Evolutionary conservation across 805 yeast species (phyloP).

Genomic region (Spathaspora hagerdaliae): DNA sequence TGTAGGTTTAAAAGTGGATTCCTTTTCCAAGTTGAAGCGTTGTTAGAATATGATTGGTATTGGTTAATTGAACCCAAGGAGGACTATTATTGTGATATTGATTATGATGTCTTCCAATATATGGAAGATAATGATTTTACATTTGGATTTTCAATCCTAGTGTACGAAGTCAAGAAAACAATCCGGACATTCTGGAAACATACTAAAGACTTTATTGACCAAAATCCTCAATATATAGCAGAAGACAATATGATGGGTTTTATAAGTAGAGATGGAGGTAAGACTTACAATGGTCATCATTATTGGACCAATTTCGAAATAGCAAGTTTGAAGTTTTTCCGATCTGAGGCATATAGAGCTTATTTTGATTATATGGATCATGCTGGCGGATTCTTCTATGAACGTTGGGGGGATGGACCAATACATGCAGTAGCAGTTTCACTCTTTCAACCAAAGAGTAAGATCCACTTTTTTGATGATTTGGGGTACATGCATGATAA

Average conservation of each 20-base stretch:
- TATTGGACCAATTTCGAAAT: no score
- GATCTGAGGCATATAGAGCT: slow-evolving; percentile 60
- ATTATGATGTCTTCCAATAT: no score
- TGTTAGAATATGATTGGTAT: slow-evolving; percentile 76
- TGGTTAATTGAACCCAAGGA: slow-evolving; percentile 94
- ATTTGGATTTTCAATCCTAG: slow-evolving; percentile 81
- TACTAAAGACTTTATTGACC: slow-evolving; percentile 60
- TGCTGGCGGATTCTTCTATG: no score
- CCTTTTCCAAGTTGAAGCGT: slow-evolving; percentile 72
- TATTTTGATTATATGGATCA: slow-evolving; percentile 72
- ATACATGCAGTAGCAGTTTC: no score
- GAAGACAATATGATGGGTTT: slow-evolving; percentile 65
- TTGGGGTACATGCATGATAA: slow-evolving; percentile 83
- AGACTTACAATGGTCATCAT: no score
- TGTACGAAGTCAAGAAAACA: slow-evolving; percentile 80
- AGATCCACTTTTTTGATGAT: slow-evolving; percentile 75
- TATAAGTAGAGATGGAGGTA: slow-evolving; percentile 63
- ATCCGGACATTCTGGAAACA: slow-evolving; percentile 81
- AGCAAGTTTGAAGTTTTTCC: slow-evolving; percentile 73
- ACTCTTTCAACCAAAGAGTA: slow-evolving; percentile 62
- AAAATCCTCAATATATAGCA: slow-evolving; percentile 56
- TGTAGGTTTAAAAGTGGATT: no score
- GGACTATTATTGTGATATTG: slow-evolving; percentile 74
- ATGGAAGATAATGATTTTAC: slow-evolving; percentile 72
- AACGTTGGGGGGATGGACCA: no score